A percentile compares a stretch with the other conserved stretches of the same genome.
These are phyloP conservation scores for Microcyclosporella mali DNA, from an alignment of 2,329 filamentous ascomycete genomes.

Conservation along the genomic window DNA sequence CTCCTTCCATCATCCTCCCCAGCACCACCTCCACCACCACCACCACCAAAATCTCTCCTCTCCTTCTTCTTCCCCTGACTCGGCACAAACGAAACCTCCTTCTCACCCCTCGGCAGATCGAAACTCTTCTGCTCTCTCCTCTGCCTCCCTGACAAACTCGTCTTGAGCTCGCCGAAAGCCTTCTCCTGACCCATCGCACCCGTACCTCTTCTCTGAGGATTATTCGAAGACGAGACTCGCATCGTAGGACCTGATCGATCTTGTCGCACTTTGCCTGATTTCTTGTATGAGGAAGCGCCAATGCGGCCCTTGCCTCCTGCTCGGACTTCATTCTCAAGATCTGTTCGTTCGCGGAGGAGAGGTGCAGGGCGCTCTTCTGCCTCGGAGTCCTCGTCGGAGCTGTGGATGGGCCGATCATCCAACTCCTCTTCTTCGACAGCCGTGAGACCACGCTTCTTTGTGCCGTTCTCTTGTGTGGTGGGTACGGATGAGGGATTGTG, in stretches of 20 bases:
- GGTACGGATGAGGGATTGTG: slow-evolving; percentile 78
- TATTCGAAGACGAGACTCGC: slow-evolving; percentile 49
- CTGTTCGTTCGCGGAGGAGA: slow-evolving; percentile 34
- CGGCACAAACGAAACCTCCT: slow-evolving; percentile 68
- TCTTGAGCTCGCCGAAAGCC: slow-evolving; percentile 53
- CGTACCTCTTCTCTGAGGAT: slow-evolving; percentile 7
- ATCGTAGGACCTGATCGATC: slow-evolving; percentile 42
- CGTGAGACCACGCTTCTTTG: slow-evolving; percentile 46
- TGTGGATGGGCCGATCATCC: slow-evolving; percentile 29
- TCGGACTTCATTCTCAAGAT: slow-evolving; percentile 30
- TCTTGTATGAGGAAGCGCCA: slow-evolving; percentile 61
- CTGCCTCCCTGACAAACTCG: slow-evolving; percentile 29
- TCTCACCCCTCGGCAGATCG: slow-evolving; percentile 42
- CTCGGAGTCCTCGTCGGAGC: slow-evolving; percentile 32
- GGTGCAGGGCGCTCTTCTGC: slow-evolving; percentile 39
- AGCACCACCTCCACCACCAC: slow-evolving; percentile 8
- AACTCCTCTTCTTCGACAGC: slow-evolving; percentile 57
- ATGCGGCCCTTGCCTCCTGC: slow-evolving; percentile 51
- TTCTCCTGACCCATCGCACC: slow-evolving; percentile 34
- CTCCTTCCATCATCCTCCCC: slow-evolving; percentile 28
- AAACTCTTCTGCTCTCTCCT: slow-evolving; percentile 22
- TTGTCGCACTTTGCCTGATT: slow-evolving; percentile 45
- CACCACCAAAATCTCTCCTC: slow-evolving; percentile 5
- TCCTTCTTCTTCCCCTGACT: slow-evolving; percentile 39
- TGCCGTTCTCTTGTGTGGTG: slow-evolving; percentile 27